Evolutionary conservation across 495 filamentous ascomycete genomes (phyloP), one percentile per base, ranked within the genome.

Genomic region (Echria macrotheca): DNA sequence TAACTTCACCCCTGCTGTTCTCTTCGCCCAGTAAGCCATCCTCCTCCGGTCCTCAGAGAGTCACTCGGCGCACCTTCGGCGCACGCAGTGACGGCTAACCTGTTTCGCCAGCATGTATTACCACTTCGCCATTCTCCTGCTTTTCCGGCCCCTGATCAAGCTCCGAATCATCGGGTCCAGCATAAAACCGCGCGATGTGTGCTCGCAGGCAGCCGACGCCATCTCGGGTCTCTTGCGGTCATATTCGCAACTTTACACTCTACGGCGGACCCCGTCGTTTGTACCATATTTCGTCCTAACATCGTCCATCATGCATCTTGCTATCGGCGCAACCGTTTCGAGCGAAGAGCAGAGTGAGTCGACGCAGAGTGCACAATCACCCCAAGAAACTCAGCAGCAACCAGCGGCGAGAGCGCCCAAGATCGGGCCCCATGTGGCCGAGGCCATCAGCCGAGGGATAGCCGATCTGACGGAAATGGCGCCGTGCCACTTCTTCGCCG

Each of bases 91-190:
- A n/a, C n/a, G n/a, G n/a, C n/a, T n/a, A n/a, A n/a, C n/a, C n/a
- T n/a, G n/a, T n/a, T n/a, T n/a, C n/a, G n/a, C n/a, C 43, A 84
- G 82, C 58, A 83, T 84, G 73, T 79, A 83, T 49, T 84, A 83
- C 47, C 78, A 84, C 50, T 80, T 76, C 40, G 74, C 78, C 21
- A 74, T 84, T 39, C 67, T 84, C 1, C 69, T 81, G 10, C 71
- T 87, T 14, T 84, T 85, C 53, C 76, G 81, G 2, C 83, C 83
- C 0, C 72, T 86, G 18, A 79, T 84, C 49, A 81, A 80, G 49
- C 66, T 83, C 6, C 72, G 77, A 14, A 69, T 86, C 28, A 66
- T 74, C 42, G 70, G 79, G 14, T 80, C 76, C 0, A 64, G 69
- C 14, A 69, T 83, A n/a, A 71, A 67, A 15, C 82, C 83, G n/a